phyloP scores from a whole-genome alignment of 805 yeast species.

The Allodekkera sacchari region DNA sequence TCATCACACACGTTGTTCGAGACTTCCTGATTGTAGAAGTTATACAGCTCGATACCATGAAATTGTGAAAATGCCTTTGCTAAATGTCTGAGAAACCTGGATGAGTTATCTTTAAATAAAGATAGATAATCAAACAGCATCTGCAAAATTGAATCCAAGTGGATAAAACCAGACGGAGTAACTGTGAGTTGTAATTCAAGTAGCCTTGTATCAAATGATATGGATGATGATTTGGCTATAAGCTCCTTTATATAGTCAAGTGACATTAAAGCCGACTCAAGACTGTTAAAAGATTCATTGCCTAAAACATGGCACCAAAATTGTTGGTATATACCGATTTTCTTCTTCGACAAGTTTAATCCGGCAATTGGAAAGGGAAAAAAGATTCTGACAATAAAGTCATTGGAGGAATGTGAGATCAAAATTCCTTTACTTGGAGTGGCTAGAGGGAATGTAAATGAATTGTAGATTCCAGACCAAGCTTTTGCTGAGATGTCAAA shows the following conservation, averaged over 20 bases:
- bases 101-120: slow-evolving; percentile 8
- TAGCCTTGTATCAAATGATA: slow-evolving; percentile 11
- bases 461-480: slow-evolving; percentile 18
- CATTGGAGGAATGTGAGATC: slow-evolving; percentile 24
- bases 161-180: slow-evolving; percentile 37
- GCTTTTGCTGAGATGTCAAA: slow-evolving; percentile 2
- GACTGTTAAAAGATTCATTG: slow-evolving; percentile 47
- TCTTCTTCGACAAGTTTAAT: slow-evolving; percentile 10
- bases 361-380: slow-evolving; percentile 24
- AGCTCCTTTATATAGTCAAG: slow-evolving; percentile 30
- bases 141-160: slow-evolving; percentile 26
- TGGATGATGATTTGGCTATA: slow-evolving; percentile 26
- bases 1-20: slow-evolving; percentile 38
- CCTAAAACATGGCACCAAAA: slow-evolving; percentile 57
- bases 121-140: slow-evolving; percentile 26
- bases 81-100: slow-evolving; percentile 17
- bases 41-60: slow-evolving; percentile 37
- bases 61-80: slow-evolving; percentile 39
- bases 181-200: slow-evolving; percentile 43
- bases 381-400: slow-evolving; percentile 33
- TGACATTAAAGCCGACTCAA: slow-evolving; percentile 32
- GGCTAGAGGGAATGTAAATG: slow-evolving; percentile 14
- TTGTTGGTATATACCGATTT: slow-evolving; percentile 24
- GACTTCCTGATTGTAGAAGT: slow-evolving; percentile 34
- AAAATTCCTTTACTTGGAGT: slow-evolving; percentile 25